These are phyloP conservation scores for Eleusine coracana DNA, from an alignment of 176 grass and related monocot species.

Conservation along the genomic window DNA sequence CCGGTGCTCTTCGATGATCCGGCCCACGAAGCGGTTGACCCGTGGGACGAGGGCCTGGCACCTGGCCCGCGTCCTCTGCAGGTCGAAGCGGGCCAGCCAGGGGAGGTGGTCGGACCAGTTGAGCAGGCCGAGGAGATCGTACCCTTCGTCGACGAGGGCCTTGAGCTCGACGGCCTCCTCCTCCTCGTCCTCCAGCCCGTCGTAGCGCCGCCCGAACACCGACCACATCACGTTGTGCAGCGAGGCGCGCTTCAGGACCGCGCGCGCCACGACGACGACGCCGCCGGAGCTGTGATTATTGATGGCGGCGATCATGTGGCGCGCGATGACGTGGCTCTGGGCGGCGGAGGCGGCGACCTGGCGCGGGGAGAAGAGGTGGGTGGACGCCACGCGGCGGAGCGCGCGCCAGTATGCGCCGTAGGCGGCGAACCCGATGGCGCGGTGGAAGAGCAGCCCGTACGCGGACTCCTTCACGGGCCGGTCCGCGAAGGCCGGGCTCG, in stretches of 20 bases:
- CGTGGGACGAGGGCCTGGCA: constrained; percentile 61
- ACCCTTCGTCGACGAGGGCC: constrained; percentile 72
- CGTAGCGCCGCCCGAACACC: constrained; percentile 68
- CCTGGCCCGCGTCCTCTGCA: constrained; percentile 52
- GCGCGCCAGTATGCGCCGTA: constrained; percentile 76
- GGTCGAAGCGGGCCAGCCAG: constrained; percentile 53
- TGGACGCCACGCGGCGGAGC: constrained; percentile 67
- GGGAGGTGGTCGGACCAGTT: constrained; percentile 91
- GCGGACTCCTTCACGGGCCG: constrained; percentile 78
- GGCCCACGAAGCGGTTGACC: constrained; percentile 61
- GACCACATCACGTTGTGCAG: constrained; percentile 83
- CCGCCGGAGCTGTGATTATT: not conserved
- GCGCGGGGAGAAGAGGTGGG: constrained; percentile 74
- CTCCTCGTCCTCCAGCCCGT: constrained; percentile 36
- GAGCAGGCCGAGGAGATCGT: constrained; percentile 65
- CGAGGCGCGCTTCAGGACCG: constrained; percentile 61
- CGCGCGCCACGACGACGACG: constrained; percentile 22
- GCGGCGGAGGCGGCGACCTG: constrained; percentile 56
- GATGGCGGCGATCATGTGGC: constrained; percentile 56
- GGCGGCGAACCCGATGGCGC: constrained; percentile 85
- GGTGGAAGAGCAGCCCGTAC: constrained; percentile 77
- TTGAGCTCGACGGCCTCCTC: constrained; percentile 64
- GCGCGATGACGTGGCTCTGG: constrained; percentile 57
- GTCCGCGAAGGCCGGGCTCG: constrained; percentile 68
- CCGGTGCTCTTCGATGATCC: constrained; percentile 73